Evolutionary conservation across 192 early-diverging fungal species (phyloP), one percentile per base, ranked within the genome.

Genomic region (Coemansia aciculifera): DNA sequence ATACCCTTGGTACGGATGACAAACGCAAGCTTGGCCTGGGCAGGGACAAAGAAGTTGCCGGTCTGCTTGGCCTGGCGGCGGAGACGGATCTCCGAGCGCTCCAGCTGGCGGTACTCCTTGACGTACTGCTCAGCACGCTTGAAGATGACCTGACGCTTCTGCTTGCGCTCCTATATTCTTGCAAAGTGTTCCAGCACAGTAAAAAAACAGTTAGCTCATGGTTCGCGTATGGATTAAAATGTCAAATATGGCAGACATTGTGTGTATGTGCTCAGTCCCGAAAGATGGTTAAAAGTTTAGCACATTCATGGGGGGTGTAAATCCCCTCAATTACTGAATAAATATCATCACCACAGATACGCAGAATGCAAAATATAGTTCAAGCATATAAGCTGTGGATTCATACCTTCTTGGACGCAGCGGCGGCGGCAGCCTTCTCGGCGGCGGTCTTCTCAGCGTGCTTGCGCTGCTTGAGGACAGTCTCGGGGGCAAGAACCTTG

Each of bases 1-100:
- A 99, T 96, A 97, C 95, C 96, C 91, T 97, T 98, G 86, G 97
- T 94, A 86, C 97, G 94, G 85, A 99, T 85, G 66, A 99, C 96
- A 69, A 99, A 97, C 69, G 93, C 94, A 59, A 99, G 91, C 89
- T 97, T 96, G 84, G 94, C 87, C 86, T 99, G 91, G 60, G 93
- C 90, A 59, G 95, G 89, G 39, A 99, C 96, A 85, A 94, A 98
- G 88, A 93, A 98, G 86, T 88, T 90, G 73, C 94, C 94, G 61
- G 81, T 68, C 77, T 89, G 86, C 86, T 93, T 94, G 85, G 98
- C 96, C 86, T 92, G 89, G 83, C 98, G 94, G 79, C 87, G 85
- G 51, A 97, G 93, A 78, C 93, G 90, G 83, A 97, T 86, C 85
- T 96, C 93, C 51, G 93, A 86, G 49, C 89, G 84, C 90, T 98